Conservation (phyloP, 2,329 filamentous ascomycete species). For the Domatiomyces catenatus region DNA sequence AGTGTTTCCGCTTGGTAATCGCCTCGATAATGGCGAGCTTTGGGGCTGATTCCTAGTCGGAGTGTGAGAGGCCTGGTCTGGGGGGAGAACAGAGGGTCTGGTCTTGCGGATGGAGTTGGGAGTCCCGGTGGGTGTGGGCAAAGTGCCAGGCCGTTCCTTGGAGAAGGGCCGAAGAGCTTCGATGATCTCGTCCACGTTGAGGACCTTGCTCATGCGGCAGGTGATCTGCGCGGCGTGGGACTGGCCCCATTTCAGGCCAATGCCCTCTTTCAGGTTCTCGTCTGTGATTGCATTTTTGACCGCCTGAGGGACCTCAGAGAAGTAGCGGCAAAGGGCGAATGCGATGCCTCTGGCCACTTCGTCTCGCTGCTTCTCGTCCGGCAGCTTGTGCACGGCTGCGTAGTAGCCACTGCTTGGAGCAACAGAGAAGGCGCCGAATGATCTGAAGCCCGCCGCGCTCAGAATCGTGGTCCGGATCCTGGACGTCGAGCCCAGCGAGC, state of each 20-base stretch:
- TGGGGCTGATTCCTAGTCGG: slow-evolving; percentile 1
- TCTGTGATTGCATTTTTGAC: slow-evolving; percentile 56
- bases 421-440: slow-evolving; percentile 79
- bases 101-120: slow-evolving; percentile 16
- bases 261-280: slow-evolving; percentile 14
- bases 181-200: slow-evolving; percentile 59
- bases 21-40: slow-evolving; percentile 1
- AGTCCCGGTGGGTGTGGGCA: slow-evolving; percentile 9
- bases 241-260: slow-evolving; percentile 33
- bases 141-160: slow-evolving; percentile 14
- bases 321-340: slow-evolving; percentile 89
- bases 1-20: slow-evolving; percentile 9
- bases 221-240: slow-evolving; percentile 87
- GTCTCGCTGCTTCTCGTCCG: slow-evolving; percentile 88
- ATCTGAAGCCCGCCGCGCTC: slow-evolving; percentile 73
- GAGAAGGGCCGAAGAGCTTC: slow-evolving; percentile 41
- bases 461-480: slow-evolving; percentile 91
- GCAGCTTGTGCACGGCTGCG: slow-evolving; percentile 72
- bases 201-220: slow-evolving; percentile 66
- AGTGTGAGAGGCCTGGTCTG: slow-evolving; percentile 7
- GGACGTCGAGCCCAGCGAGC: slow-evolving; percentile 74
- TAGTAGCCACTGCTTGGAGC: slow-evolving; percentile 88
- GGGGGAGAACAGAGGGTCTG: slow-evolving; percentile 14
- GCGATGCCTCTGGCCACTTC: slow-evolving; percentile 82
- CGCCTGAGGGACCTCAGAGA: slow-evolving; percentile 63